Evolutionary conservation across 106 monocot genomes (phyloP), one percentile per base, ranked within the genome.

Genomic region (Narthecium ossifragum): DNA sequence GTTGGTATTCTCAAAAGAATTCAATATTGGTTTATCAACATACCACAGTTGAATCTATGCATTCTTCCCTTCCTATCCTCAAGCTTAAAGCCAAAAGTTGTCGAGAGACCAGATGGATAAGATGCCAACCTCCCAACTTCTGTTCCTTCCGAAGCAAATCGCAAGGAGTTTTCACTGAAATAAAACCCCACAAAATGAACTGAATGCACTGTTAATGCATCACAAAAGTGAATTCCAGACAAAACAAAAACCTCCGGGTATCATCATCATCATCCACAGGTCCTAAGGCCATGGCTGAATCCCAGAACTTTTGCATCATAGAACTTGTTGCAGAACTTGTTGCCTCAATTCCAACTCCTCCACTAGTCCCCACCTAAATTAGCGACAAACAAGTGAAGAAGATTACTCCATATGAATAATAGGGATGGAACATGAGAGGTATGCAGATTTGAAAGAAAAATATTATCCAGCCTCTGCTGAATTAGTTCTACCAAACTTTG

Each of bases 41-140:
- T 78, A 84, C 84, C 84, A 38, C 81, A 85, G 40, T 75, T 90
- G 64, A 90, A 90, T 63, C 85, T 78, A 54, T 85, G 90, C 75
- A 78, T 78, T 51, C 81, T 67, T 20, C 78, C 81, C 63, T 75
- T 73, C 37, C 63, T 85, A 52, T 85, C 90, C 62, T 81, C 61
- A 66, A 85, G 54, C 65, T 85, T 90, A 60, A 90, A 90, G 32
- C 72, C 77, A 61, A 90, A 85, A 15, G 60, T 85, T 26, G 70
- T 66, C 17, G 63, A 62, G 53, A 70, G 61, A 23, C 73, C 69
- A 6, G 74, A 46, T 51, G 71, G 69, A 75, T 57, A 78, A 57
- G 68, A 31, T 49, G 70, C 48, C 26, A 51, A 71, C 23, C 65
- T 75, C 26, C 79, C 77, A 30, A 47, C 33, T 4, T 88, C 88